phyloP scores from a whole-genome alignment of 1,284 basidiomycete genomes.

The Pterula multifida region DNA sequence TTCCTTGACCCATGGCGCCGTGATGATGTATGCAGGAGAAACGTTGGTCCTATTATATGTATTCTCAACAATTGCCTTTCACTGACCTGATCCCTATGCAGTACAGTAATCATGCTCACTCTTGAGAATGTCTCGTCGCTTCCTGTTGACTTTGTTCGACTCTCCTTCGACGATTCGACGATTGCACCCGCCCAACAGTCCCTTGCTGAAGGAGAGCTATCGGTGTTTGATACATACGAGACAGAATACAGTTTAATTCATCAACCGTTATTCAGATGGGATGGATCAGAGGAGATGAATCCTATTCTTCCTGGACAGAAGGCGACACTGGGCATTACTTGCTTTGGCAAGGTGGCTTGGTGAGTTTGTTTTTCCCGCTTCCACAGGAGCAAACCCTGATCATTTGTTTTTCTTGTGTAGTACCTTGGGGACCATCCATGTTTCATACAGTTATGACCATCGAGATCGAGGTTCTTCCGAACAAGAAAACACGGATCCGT shows the following conservation, averaged over 20 bases:
- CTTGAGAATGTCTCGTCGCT: slow-evolving; percentile 80
- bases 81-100: slow-evolving; percentile 19
- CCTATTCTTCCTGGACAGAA: slow-evolving; percentile 64
- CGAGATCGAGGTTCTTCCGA: slow-evolving; percentile 18
- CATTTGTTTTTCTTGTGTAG: slow-evolving; percentile 29
- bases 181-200: slow-evolving; percentile 64
- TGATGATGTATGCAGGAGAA: slow-evolving; percentile 94
- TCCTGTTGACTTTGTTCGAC: slow-evolving; percentile 74
- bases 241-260: slow-evolving; percentile 76
- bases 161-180: slow-evolving; percentile 86
- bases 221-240: slow-evolving; percentile 83
- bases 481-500: slow-evolving; percentile 16
- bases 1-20: slow-evolving; percentile 80
- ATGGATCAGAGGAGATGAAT: slow-evolving; percentile 18
- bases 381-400: background rate
- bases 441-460: slow-evolving; percentile 73
- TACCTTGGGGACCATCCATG: slow-evolving; percentile 63
- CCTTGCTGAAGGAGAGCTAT: slow-evolving; percentile 68
- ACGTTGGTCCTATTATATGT: slow-evolving; percentile 33
- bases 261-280: slow-evolving; percentile 76
- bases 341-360: slow-evolving; percentile 88
- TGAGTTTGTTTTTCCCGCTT: slow-evolving; percentile 25
- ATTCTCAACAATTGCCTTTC: slow-evolving; percentile 1
- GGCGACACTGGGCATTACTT: slow-evolving; percentile 54
- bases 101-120: slow-evolving; percentile 72